phyloP scores from a whole-genome alignment of 768 basidiomycete species.

The Melanogaster broomeanus region DNA sequence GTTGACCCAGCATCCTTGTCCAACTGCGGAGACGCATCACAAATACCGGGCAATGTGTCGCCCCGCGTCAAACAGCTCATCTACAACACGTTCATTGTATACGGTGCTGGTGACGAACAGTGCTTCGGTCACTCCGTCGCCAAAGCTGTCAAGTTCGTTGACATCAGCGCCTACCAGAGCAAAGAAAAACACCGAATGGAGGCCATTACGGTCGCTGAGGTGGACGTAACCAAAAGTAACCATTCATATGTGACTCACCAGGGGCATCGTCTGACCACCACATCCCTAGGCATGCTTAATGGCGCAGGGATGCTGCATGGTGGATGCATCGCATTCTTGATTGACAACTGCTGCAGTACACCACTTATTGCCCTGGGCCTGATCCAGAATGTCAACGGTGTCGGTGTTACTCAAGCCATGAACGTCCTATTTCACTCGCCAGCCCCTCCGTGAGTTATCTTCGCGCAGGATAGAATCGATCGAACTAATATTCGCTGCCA shows the following conservation, averaged over 20 bases:
- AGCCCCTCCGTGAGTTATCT: conserved; percentile 52
- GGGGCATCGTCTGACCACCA: conserved; percentile 2
- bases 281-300: conserved; percentile 63
- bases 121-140: conserved; percentile 66
- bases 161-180: conserved; percentile 54
- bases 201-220: conserved; percentile 62
- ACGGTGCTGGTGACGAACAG: conserved; percentile 67
- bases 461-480: conserved; percentile 3
- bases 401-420: conserved; percentile 75
- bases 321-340: conserved; percentile 71
- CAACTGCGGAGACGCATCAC: conserved; percentile 54
- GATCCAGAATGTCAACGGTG: conserved; percentile 60
- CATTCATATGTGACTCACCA: neutral
- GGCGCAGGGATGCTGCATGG: conserved; percentile 77
- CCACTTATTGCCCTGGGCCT: conserved; percentile 69
- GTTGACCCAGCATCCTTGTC: conserved; percentile 66
- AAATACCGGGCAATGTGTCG: conserved; percentile 64
- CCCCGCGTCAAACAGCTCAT: conserved; percentile 65
- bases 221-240: conserved; percentile 63
- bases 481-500: conserved; percentile 24
- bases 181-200: conserved; percentile 52
- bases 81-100: conserved; percentile 65
- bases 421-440: conserved; percentile 71
- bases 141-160: conserved; percentile 57
- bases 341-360: conserved; percentile 73